phyloP scores from a whole-genome alignment of 495 filamentous ascomycete species.

The Ramalina intermedia region DNA sequence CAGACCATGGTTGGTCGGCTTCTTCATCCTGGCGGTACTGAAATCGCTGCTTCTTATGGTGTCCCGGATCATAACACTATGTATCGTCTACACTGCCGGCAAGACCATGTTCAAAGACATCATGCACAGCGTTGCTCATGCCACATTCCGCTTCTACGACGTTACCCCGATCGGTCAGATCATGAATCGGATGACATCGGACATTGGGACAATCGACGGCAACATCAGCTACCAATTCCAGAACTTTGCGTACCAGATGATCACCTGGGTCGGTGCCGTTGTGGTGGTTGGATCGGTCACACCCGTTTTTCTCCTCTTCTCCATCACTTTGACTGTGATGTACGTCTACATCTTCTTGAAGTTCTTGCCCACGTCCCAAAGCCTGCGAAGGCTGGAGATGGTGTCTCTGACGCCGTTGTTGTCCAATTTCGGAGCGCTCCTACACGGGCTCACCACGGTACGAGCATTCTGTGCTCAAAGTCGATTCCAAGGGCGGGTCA shows the following conservation, averaged over 20 bases:
- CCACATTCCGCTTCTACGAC: constrained; percentile 79
- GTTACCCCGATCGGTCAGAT: constrained; percentile 68
- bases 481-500: constrained; percentile 61
- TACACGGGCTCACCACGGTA: constrained; percentile 69
- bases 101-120: constrained; percentile 53
- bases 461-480: constrained; percentile 57
- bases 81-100: constrained; percentile 63
- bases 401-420: constrained; percentile 69
- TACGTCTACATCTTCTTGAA: constrained; percentile 56
- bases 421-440: constrained; percentile 69
- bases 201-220: constrained; percentile 72
- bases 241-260: constrained; percentile 43
- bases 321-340: constrained; percentile 40
- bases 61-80: constrained; percentile 44
- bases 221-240: constrained; percentile 58
- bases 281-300: constrained; percentile 62
- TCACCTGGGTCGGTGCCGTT: constrained; percentile 58
- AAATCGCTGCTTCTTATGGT: constrained; percentile 41
- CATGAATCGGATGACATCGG: constrained; percentile 77
- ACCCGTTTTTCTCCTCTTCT: constrained; percentile 58
- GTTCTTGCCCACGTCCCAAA: constrained; percentile 73
- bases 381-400: constrained; percentile 67
- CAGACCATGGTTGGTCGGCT: constrained; percentile 55
- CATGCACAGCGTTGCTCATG: constrained; percentile 53
- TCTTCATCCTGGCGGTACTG: constrained; percentile 43